phyloP scores from a whole-genome alignment of 2,329 filamentous ascomycete species.

The Cladosporium sp. region DNA sequence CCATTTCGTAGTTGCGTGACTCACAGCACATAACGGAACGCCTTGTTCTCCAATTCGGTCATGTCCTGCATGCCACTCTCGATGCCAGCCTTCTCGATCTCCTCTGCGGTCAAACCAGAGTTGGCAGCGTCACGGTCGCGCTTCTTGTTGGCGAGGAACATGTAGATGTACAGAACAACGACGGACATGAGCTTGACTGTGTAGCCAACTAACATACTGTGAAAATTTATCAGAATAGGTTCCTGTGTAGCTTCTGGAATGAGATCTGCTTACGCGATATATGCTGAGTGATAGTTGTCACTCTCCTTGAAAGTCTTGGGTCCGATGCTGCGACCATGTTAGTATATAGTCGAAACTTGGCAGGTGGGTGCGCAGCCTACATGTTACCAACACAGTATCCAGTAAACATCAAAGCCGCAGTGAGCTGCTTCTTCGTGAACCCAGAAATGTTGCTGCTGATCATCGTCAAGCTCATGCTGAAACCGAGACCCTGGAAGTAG shows the following conservation, averaged over 20 bases:
- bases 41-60: constrained; percentile 54
- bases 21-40: constrained; percentile 50
- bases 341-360: background rate
- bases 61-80: constrained; percentile 54
- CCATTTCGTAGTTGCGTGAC: background rate
- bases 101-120: constrained; percentile 29
- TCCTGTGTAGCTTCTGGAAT: background rate
- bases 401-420: constrained; percentile 48
- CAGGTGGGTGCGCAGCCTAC: background rate
- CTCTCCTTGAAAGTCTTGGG: constrained; percentile 12
- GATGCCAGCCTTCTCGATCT: constrained; percentile 49
- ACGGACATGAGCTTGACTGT: constrained; percentile 50
- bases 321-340: background rate
- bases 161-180: constrained; percentile 51
- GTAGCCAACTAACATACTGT: constrained; percentile 55
- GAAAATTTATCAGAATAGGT: background rate
- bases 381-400: constrained; percentile 52
- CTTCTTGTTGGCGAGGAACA: constrained; percentile 52
- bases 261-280: constrained; percentile 20
- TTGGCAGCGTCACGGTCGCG: constrained; percentile 45
- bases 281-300: constrained; percentile 16
- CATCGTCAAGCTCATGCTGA: constrained; percentile 52
- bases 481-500: constrained; percentile 52
- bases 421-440: constrained; percentile 54
- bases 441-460: constrained; percentile 52